Evolutionary conservation across 2,329 filamentous ascomycete genomes (phyloP).

Genomic region (Sphaceloma murrayae): DNA sequence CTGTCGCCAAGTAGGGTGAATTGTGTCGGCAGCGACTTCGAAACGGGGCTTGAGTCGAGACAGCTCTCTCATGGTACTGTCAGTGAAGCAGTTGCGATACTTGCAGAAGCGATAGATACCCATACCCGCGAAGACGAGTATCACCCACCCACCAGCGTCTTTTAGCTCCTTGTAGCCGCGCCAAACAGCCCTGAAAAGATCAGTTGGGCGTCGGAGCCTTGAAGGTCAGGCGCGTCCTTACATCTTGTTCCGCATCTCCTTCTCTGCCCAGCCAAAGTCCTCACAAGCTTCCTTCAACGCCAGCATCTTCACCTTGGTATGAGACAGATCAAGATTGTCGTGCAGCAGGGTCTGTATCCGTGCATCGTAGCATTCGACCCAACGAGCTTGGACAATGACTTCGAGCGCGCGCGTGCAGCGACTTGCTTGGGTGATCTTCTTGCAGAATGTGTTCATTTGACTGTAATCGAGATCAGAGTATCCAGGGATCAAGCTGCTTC

Average conservation of each 20-base stretch:
- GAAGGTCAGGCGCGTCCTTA: not conserved
- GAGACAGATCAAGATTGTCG: slow-evolving; percentile 34
- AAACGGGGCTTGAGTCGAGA: slow-evolving; percentile 38
- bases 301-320: slow-evolving; percentile 42
- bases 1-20: slow-evolving; percentile 45
- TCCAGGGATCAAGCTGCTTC: slow-evolving; percentile 3
- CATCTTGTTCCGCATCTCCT: slow-evolving; percentile 46
- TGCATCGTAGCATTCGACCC: slow-evolving; percentile 47
- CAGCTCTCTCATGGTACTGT: slow-evolving; percentile 42
- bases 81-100: slow-evolving; percentile 46
- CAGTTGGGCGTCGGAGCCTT: not conserved
- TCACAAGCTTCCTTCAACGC: slow-evolving; percentile 46
- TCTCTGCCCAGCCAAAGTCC: slow-evolving; percentile 48
- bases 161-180: slow-evolving; percentile 51
- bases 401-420: slow-evolving; percentile 48
- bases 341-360: slow-evolving; percentile 37
- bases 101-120: slow-evolving; percentile 53
- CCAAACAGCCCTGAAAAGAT: slow-evolving; percentile 37
- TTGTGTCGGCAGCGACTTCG: slow-evolving; percentile 45
- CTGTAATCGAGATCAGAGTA: slow-evolving; percentile 27
- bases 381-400: slow-evolving; percentile 49
- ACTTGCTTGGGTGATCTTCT: slow-evolving; percentile 41
- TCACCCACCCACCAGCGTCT: slow-evolving; percentile 46
- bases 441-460: slow-evolving; percentile 36
- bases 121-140: slow-evolving; percentile 48